Percentiles rank a stretch among this genome's conserved stretches.
Evolutionary conservation across 2,329 filamentous ascomycete species (phyloP).

Genomic region (Chalaropsis ovoidea): DNA sequence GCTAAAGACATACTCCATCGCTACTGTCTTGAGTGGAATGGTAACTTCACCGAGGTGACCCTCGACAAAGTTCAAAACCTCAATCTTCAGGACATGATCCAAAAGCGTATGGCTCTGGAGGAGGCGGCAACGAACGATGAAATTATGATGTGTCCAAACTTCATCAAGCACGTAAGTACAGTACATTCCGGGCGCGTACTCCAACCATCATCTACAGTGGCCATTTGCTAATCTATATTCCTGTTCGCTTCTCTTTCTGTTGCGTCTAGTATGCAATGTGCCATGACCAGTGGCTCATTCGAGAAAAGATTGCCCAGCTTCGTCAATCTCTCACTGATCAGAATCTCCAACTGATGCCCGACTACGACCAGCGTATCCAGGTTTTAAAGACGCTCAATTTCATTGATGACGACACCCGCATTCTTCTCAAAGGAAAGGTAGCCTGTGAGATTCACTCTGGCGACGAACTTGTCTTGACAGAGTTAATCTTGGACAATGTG

Average conservation of each 20-base stretch:
- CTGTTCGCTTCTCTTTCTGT: not conserved
- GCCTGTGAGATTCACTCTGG: constrained; percentile 97
- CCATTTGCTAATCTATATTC: constrained; percentile 12
- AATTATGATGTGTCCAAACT: constrained; percentile 61
- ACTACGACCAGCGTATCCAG: constrained; percentile 89
- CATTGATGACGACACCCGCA: constrained; percentile 74
- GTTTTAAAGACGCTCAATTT: constrained; percentile 89
- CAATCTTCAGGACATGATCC: constrained; percentile 66
- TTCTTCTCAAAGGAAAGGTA: constrained; percentile 95
- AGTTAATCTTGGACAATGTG: constrained; percentile 92
- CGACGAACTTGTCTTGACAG: constrained; percentile 90
- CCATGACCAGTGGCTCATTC: constrained; percentile 92
- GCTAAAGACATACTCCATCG: constrained; percentile 61
- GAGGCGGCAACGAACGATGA: constrained; percentile 52
- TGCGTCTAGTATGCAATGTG: constrained; percentile 74
- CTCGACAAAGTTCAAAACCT: constrained; percentile 75
- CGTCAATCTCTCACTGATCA: constrained; percentile 89
- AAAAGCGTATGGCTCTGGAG: constrained; percentile 57
- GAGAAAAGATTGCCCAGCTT: constrained; percentile 81
- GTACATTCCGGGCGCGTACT: constrained; percentile 27
- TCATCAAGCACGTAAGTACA: constrained; percentile 72
- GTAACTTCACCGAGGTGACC: constrained; percentile 69
- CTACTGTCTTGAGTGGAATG: constrained; percentile 53
- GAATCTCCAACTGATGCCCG: constrained; percentile 86
- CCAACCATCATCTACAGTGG: not conserved